Percentiles rank a stretch among this genome's conserved stretches.
These are phyloP conservation scores for Epichloe gansuensis DNA, from an alignment of 2,329 filamentous ascomycete species.

Conservation along the genomic window DNA sequence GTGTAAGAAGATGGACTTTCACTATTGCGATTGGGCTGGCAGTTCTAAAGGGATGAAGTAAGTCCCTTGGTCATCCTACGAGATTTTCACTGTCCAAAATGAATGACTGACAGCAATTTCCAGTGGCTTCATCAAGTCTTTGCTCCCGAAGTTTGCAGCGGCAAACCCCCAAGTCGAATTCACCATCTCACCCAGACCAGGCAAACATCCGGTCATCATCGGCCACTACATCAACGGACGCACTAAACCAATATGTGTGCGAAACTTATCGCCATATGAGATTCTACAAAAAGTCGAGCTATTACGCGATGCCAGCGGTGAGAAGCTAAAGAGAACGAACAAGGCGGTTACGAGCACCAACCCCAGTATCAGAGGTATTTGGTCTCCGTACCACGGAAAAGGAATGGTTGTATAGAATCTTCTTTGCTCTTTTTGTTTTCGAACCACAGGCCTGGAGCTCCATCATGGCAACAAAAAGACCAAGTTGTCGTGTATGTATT, in stretches of 20 bases:
- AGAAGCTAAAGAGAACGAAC: conserved; percentile 52
- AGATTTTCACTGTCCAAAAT: background rate
- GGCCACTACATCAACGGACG: conserved; percentile 89
- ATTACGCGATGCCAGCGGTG: conserved; percentile 60
- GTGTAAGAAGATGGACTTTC: conserved; percentile 90
- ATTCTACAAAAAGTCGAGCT: conserved; percentile 69
- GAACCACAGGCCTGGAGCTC: background rate
- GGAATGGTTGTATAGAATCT: conserved; percentile 36
- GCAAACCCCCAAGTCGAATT: conserved; percentile 84
- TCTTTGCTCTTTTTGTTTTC: background rate
- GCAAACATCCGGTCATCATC: conserved; percentile 76
- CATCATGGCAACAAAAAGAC: conserved; percentile 1
- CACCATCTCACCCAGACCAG: conserved; percentile 77
- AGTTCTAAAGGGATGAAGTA: conserved; percentile 94
- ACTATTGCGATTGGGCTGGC: conserved; percentile 94
- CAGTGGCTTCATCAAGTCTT: conserved; percentile 69
- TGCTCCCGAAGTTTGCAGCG: conserved; percentile 64
- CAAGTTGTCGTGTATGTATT: conserved; percentile 14
- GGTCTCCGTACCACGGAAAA: conserved; percentile 56
- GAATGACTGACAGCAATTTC: background rate
- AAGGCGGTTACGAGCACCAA: conserved; percentile 54
- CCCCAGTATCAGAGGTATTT: conserved; percentile 55
- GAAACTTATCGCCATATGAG: conserved; percentile 69
- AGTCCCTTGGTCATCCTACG: background rate
- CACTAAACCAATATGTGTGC: conserved; percentile 75